phyloP scores from a whole-genome alignment of 192 early-diverging fungal species.

The Podila epigama region DNA sequence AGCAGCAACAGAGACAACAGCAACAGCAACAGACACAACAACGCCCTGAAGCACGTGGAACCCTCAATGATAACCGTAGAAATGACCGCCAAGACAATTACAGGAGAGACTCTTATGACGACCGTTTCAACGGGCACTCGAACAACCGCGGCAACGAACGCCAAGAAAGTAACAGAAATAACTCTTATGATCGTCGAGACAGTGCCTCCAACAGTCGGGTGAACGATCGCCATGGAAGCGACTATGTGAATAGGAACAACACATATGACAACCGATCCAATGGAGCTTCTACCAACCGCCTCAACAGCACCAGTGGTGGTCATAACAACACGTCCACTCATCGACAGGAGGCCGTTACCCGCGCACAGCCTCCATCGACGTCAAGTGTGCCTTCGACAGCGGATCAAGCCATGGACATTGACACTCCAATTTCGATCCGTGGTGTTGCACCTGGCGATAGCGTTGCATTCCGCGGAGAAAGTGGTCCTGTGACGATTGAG shows the following conservation, averaged over 20 bases:
- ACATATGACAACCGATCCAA: not conserved
- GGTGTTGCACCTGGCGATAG: conserved; percentile 34
- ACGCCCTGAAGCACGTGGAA: conserved; percentile 4
- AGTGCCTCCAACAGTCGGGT: not conserved
- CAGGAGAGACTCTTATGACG: not conserved
- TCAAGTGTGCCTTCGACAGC: not conserved
- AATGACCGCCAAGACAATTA: conserved; percentile 8
- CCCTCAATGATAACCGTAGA: not conserved
- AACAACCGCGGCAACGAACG: not conserved
- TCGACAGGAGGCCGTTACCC: not conserved
- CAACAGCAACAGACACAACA: not conserved
- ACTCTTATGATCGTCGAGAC: not conserved
- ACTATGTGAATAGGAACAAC: not conserved
- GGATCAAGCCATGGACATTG: conserved; percentile 41
- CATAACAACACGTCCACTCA: no score
- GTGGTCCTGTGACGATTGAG: conserved; percentile 55
- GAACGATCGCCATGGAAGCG: not conserved
- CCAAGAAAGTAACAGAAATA: no score
- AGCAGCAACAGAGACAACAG: conserved; percentile 9
- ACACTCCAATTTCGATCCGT: conserved; percentile 15
- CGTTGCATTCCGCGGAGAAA: conserved; percentile 54
- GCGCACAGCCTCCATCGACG: not conserved
- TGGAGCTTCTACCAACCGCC: no score
- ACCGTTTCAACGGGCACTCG: not conserved
- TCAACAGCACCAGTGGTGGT: no score